Percentiles rank a stretch among this genome's conserved stretches.
These are phyloP conservation scores for Aspergillus biplanus DNA, from an alignment of 495 filamentous ascomycete species.

Conservation along the genomic window DNA sequence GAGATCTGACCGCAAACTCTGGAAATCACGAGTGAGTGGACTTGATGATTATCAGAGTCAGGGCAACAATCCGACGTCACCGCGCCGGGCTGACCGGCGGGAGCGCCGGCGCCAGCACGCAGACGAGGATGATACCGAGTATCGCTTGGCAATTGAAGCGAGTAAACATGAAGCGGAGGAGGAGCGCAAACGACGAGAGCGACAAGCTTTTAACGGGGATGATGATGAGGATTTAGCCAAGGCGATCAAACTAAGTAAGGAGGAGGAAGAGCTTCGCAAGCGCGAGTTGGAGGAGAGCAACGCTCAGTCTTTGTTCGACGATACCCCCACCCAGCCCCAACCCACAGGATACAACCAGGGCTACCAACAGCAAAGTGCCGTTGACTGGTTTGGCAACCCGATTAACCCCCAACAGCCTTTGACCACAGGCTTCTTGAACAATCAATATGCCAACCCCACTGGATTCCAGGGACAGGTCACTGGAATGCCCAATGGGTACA, in stretches of 20 bases:
- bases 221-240: constrained; percentile 91
- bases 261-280: constrained; percentile 87
- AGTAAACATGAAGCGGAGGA: constrained; percentile 96
- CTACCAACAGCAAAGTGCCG: constrained; percentile 92
- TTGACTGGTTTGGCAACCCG: constrained; percentile 97
- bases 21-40: constrained; percentile 95
- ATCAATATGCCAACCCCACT: constrained; percentile 76
- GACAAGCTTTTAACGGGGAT: constrained; percentile 47
- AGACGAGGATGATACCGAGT: constrained; percentile 93
- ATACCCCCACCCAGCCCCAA: constrained; percentile 74
- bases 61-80: constrained; percentile 38
- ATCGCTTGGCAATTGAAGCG: constrained; percentile 89
- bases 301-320: constrained; percentile 84
- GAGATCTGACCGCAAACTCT: constrained; percentile 86
- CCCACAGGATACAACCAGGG: constrained; percentile 91
- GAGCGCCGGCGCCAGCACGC: constrained; percentile 48
- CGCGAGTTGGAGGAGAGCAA: constrained; percentile 91
- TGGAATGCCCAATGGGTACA: constrained; percentile 68
- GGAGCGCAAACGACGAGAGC: constrained; percentile 72
- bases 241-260: constrained; percentile 93
- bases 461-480: constrained; percentile 66
- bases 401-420: constrained; percentile 75
- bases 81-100: constrained; percentile 46
- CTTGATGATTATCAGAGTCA: constrained; percentile 70
- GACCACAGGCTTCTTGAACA: constrained; percentile 82